A percentile compares a stretch with the other conserved stretches of the same genome.
phyloP scores from a whole-genome alignment of 257 asterid species.

The Striga asiatica region DNA sequence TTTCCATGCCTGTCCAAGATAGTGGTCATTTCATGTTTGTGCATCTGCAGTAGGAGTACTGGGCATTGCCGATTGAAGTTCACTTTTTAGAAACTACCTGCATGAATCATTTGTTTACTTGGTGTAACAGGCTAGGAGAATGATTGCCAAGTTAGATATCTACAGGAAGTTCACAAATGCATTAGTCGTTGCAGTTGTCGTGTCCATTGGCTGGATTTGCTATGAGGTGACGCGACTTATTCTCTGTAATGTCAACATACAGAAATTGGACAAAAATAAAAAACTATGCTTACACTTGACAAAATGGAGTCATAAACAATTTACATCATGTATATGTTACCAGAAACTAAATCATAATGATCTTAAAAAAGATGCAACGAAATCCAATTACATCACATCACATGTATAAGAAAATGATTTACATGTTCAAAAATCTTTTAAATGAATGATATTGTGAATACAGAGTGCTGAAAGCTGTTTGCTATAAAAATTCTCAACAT shows the following conservation, averaged over 20 bases:
- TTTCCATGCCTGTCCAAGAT: not conserved
- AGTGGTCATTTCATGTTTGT: not conserved
- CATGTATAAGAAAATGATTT: not conserved
- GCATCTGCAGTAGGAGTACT: not conserved
- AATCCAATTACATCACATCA: not conserved
- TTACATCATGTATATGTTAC: not conserved
- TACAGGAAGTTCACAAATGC: conserved; percentile 94
- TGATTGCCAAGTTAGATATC: conserved; percentile 74
- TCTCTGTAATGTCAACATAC: not conserved
- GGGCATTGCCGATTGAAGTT: conserved; percentile 8
- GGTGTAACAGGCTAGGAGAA: conserved; percentile 59
- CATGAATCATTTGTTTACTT: conserved; percentile 13
- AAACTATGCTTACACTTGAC: not conserved
- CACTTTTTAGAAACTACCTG: not conserved
- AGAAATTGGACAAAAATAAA: not conserved
- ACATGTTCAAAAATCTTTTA: not conserved
- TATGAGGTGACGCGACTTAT: conserved; percentile 51
- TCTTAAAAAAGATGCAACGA: not conserved
- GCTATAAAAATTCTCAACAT: not conserved
- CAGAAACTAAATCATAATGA: not conserved
- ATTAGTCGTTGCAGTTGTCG: conserved; percentile 67
- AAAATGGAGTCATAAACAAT: not conserved
- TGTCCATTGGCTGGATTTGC: conserved; percentile 92
- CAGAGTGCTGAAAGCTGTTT: not conserved
- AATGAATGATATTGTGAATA: not conserved